These are phyloP conservation scores for Fusarium bulbicola DNA, from an alignment of 2,329 filamentous ascomycete genomes.

Conservation along the genomic window DNA sequence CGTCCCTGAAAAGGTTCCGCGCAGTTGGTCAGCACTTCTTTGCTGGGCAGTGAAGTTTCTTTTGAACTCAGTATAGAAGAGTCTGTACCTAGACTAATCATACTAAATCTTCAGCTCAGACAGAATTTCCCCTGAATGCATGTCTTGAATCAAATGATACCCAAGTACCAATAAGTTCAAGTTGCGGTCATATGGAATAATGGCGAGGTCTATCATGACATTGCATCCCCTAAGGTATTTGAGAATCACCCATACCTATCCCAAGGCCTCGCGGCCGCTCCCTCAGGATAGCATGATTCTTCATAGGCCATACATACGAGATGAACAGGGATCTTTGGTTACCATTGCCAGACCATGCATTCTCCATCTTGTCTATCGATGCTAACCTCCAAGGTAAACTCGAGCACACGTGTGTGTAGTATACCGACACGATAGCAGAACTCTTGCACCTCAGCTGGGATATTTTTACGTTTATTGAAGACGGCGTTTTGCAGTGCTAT, in stretches of 20 bases:
- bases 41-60: background rate
- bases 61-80: background rate
- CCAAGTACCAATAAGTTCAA: background rate
- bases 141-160: background rate
- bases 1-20: background rate
- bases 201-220: background rate
- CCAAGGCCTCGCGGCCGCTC: background rate
- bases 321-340: slow-evolving; percentile 19
- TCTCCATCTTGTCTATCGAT: background rate
- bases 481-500: background rate
- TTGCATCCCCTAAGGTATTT: background rate
- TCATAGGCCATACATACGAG: slow-evolving; percentile 13
- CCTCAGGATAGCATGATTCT: slow-evolving; percentile 15
- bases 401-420: slow-evolving; percentile 5
- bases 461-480: background rate
- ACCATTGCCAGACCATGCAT: slow-evolving; percentile 32
- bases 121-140: no score
- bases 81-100: background rate
- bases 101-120: background rate
- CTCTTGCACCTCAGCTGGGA: background rate
- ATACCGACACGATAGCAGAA: slow-evolving; percentile 2
- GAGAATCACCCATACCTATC: background rate
- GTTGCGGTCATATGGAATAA: background rate
- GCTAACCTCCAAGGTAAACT: background rate
- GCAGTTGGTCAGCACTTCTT: background rate